Evolutionary conservation across 345 rosid species (phyloP).

Genomic region (Bruguiera sexangula): DNA sequence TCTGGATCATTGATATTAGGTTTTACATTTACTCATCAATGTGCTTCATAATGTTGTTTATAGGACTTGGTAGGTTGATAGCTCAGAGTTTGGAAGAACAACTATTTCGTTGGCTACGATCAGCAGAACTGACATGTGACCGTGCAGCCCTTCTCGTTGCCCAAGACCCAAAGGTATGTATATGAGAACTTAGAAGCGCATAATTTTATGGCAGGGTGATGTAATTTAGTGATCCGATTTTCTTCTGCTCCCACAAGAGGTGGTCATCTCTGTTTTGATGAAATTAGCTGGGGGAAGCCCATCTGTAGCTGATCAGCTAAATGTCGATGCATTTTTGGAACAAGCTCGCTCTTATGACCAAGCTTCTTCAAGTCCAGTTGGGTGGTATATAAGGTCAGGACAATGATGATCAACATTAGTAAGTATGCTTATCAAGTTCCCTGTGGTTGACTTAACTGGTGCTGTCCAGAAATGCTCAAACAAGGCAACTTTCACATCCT

Average conservation of each 20-base stretch:
- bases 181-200: neutral
- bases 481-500: constrained; percentile 88
- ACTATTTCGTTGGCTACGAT: constrained; percentile 82
- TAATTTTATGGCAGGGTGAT: neutral
- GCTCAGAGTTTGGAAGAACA: constrained; percentile 87
- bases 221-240: constrained; percentile 22
- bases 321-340: constrained; percentile 91
- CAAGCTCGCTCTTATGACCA: constrained; percentile 93
- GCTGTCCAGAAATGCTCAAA: constrained; percentile 84
- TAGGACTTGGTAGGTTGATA: constrained; percentile 82
- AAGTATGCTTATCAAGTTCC: constrained; percentile 4
- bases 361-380: constrained; percentile 88
- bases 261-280: constrained; percentile 91
- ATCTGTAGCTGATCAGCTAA: constrained; percentile 86
- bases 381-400: constrained; percentile 87
- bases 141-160: constrained; percentile 98
- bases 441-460: constrained; percentile 17
- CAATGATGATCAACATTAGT: neutral
- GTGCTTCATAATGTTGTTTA: constrained; percentile 4
- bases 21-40: neutral
- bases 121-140: constrained; percentile 96
- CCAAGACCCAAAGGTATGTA: constrained; percentile 80
- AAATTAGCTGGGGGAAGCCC: constrained; percentile 96
- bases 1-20: neutral
- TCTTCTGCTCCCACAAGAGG: constrained; percentile 65